Evolutionary conservation across 139 green algal genomes (phyloP), one percentile per base, ranked within the genome.

Genomic region (Spirogloea muscicola): DNA sequence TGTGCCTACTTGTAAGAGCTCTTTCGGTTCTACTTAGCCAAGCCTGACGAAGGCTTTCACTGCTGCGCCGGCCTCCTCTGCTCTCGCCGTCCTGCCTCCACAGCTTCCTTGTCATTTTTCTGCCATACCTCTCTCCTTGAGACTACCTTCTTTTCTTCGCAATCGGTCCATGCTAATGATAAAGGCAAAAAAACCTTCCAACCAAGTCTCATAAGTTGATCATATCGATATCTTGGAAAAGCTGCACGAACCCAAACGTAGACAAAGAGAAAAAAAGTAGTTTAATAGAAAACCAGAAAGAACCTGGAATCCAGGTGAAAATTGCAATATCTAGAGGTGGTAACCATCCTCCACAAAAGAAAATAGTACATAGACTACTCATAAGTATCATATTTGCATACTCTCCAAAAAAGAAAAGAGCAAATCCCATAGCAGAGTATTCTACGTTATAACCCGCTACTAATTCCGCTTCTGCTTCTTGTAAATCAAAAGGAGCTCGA

Each of bases 401-500:
- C n/a, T n/a, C n/a, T n/a, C n/a, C 85, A 41, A n/a, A n/a, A n/a
- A n/a, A n/a, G n/a, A n/a, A n/a, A n/a, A n/a, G n/a, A n/a, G n/a
- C n/a, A n/a, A n/a, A n/a, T n/a, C n/a, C n/a, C n/a, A n/a, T n/a
- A n/a, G n/a, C n/a, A n/a, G n/a, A n/a, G n/a, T n/a, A n/a, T n/a
- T n/a, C n/a, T n/a, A n/a, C n/a, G n/a, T n/a, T n/a, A n/a, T n/a
- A n/a, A n/a, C n/a, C n/a, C n/a, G n/a, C n/a, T n/a, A n/a, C n/a
- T n/a, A n/a, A n/a, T n/a, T n/a, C n/a, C n/a, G 85, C 84, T 60
- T 90, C 83, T 34, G 87, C 85, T 74, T 91, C 87, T 33, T 82
- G 84, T 52, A 91, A 64, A 76, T 91, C 88, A 87, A 91, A 91
- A 69, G 89, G 89, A 39, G 86, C 85, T 58, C 88, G 84, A 65